Evolutionary conservation across 75 land plant genomes (phyloP).

Genomic region (Adiantum capillusveneris): DNA sequence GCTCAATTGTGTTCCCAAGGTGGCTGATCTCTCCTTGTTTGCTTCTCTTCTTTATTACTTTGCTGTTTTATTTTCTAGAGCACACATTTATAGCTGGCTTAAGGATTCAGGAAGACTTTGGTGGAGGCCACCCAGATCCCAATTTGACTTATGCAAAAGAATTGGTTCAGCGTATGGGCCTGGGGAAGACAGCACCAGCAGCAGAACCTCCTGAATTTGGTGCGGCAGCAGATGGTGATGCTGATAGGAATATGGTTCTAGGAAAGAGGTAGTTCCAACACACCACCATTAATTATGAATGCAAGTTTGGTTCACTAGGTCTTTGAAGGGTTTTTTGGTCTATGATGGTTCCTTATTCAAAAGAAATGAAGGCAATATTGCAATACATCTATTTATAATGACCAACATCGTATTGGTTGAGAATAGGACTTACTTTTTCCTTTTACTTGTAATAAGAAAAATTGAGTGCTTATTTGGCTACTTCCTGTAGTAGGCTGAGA

Average conservation of each 20-base stretch:
- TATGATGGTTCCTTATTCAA: too few relatives aligned
- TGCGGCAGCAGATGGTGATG: constrained; percentile 99
- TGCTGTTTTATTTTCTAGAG: background rate
- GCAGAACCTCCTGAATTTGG: constrained; percentile 95
- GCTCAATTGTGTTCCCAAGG: constrained; percentile 89
- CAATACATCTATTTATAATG: too few relatives aligned
- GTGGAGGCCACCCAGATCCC: constrained; percentile 99
- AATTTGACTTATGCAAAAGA: constrained; percentile 99
- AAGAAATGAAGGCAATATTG: too few relatives aligned
- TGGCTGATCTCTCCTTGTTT: constrained; percentile 14
- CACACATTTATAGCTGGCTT: background rate
- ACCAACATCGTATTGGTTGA: too few relatives aligned
- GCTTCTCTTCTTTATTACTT: constrained; percentile 6
- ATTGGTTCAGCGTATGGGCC: constrained; percentile 86
- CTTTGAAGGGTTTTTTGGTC: too few relatives aligned
- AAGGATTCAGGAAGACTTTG: constrained; percentile 88
- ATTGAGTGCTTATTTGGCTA: too few relatives aligned
- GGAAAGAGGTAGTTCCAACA: constrained; percentile 98
- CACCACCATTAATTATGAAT: too few relatives aligned
- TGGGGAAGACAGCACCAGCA: constrained; percentile 59
- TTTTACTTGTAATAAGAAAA: too few relatives aligned
- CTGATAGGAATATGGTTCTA: constrained; percentile 98
- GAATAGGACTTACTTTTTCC: too few relatives aligned
- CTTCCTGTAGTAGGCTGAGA: too few relatives aligned
- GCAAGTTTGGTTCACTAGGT: too few relatives aligned